A percentile compares a stretch with the other conserved stretches of the same genome.
Evolutionary conservation across 805 yeast genomes (phyloP).

Genomic region (Yarrowia sp.): DNA sequence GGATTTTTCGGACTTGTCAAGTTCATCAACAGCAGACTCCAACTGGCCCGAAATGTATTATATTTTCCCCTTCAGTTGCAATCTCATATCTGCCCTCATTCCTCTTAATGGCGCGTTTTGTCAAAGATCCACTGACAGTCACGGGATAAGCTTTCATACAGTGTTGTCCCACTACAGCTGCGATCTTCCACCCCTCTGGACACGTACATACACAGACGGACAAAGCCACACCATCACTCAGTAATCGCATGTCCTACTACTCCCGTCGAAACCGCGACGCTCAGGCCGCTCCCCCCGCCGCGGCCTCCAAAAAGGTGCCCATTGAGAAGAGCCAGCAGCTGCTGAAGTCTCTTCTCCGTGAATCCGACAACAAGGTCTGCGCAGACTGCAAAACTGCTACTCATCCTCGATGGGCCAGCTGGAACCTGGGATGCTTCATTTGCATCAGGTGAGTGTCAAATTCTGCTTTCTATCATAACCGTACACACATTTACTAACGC

Average conservation of each 20-base stretch:
- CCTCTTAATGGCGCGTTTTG: slow-evolving; percentile 14
- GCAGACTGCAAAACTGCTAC: slow-evolving; percentile 90
- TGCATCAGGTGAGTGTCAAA: slow-evolving; percentile 61
- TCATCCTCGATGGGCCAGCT: slow-evolving; percentile 98
- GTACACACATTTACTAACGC: slow-evolving; percentile 3
- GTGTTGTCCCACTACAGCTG: slow-evolving; percentile 31
- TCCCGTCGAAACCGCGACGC: slow-evolving; percentile 34
- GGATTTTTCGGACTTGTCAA: too few relatives aligned
- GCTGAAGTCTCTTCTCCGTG: slow-evolving; percentile 75
- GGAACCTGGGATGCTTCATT: slow-evolving; percentile 91
- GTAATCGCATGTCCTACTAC: slow-evolving; percentile 37
- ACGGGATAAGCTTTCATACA: slow-evolving; percentile 27
- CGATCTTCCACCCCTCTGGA: slow-evolving; percentile 32
- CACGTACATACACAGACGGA: slow-evolving; percentile 23
- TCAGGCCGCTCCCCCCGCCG: slow-evolving; percentile 32
- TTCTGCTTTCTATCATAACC: not conserved
- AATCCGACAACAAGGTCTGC: slow-evolving; percentile 77
- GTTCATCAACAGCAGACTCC: too few relatives aligned
- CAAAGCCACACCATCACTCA: slow-evolving; percentile 18
- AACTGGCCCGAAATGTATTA: too few relatives aligned
- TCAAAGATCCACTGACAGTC: slow-evolving; percentile 4
- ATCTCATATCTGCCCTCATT: too few relatives aligned
- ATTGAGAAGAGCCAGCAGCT: slow-evolving; percentile 69
- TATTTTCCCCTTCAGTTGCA: too few relatives aligned
- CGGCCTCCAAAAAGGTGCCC: slow-evolving; percentile 45